Percentiles rank a stretch among this genome's conserved stretches.
These are phyloP conservation scores for Sutorius eximius DNA, from an alignment of 1,284 basidiomycete species.

Conservation along the genomic window DNA sequence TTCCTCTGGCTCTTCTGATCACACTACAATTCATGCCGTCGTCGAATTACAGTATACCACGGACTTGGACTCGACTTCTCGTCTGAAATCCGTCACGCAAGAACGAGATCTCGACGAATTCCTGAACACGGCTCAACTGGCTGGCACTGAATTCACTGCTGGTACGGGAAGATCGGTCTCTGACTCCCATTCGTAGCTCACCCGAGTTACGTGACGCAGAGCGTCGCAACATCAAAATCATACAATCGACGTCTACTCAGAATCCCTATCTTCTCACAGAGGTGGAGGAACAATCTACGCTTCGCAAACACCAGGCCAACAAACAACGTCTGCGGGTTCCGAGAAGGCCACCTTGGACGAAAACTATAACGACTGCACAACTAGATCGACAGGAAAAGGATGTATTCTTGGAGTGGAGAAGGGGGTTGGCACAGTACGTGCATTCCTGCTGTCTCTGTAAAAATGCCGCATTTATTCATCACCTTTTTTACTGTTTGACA, in stretches of 20 bases:
- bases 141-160: constrained; percentile 96
- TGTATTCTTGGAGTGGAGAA: constrained; percentile 87
- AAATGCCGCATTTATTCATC: not conserved
- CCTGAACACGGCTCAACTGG: constrained; percentile 91
- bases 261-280: constrained; percentile 90
- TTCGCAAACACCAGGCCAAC: constrained; percentile 74
- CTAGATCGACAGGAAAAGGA: constrained; percentile 87
- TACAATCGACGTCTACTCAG: constrained; percentile 66
- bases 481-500: constrained; percentile 28
- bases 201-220: constrained; percentile 54
- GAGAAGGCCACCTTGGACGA: constrained; percentile 83
- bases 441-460: not conserved
- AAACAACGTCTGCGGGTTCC: constrained; percentile 79
- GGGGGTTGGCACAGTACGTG: constrained; percentile 84
- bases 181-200: not conserved
- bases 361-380: constrained; percentile 70
- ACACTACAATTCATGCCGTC: not conserved
- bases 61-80: constrained; percentile 68
- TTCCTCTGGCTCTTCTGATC: not conserved
- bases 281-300: constrained; percentile 78
- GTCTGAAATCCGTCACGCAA: constrained; percentile 92
- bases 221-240: constrained; percentile 88
- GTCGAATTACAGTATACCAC: constrained; percentile 66
- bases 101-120: constrained; percentile 97
- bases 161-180: constrained; percentile 49